These are phyloP conservation scores for Angomonas deanei DNA, from an alignment of 208 protist species.

Conservation along the genomic window DNA sequence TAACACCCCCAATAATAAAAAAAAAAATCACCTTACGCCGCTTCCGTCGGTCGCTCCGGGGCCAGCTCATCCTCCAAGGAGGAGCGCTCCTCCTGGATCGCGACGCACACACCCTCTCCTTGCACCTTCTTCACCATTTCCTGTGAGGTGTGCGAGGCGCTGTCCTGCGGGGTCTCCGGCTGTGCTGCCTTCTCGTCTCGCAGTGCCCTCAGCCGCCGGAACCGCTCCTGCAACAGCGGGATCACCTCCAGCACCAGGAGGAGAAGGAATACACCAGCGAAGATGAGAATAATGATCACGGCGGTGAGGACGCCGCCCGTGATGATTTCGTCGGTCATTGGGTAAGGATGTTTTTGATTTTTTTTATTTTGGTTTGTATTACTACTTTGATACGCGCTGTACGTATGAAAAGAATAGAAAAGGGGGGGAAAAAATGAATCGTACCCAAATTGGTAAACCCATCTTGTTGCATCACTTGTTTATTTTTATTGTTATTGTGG, in stretches of 20 bases:
- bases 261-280: slow-evolving; percentile 18
- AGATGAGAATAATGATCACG: slow-evolving; percentile 15
- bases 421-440: neutral
- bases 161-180: slow-evolving; percentile 5
- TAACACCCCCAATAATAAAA: neutral
- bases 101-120: neutral
- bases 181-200: slow-evolving; percentile 1
- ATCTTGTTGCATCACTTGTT: no score
- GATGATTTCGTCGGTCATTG: slow-evolving; percentile 14
- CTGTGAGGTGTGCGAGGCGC: slow-evolving; percentile 4
- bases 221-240: slow-evolving; percentile 3
- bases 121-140: neutral
- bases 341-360: neutral
- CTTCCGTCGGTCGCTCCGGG: no score
- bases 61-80: no score
- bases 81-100: no score
- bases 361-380: slow-evolving; percentile 6
- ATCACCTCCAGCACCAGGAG: slow-evolving; percentile 23
- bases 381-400: neutral
- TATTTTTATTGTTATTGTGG: no score
- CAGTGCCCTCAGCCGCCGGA: neutral
- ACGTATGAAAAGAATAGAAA: slow-evolving; percentile 11
- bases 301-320: slow-evolving; percentile 23
- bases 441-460: no score
- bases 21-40: no score